Base-by-base conservation (phyloP, 1,139 yeast genomes). In the Suhomyces coccinellae region DNA sequence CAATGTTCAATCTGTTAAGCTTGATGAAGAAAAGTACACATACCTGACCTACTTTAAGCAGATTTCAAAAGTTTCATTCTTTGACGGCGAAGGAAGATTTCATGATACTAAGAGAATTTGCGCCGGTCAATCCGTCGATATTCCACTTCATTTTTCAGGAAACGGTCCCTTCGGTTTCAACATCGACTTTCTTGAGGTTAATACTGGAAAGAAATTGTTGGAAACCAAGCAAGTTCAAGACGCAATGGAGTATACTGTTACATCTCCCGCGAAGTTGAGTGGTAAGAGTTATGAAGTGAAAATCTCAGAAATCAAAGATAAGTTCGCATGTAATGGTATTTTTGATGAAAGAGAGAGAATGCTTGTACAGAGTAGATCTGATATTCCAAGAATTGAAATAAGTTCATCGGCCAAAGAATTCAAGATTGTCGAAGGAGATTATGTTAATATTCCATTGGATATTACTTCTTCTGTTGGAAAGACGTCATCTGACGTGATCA, bases 221-320 rank as follows among this genome's bases (percentile, higher is more conserved):
- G 77, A 77, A 37, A 72, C 80, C 1, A 72, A 64, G 41, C 61
- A 63, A 1, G 63, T 77, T 8, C 66, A 68, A n/a, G 73, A 76
- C 31, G 77, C 85, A 32, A 53, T 58, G 8, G 65, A 61, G 0
- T 71, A 71, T 46, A 62, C 63, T 1, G 74, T 90, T 14, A 58
- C 61, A 8, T 79, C 90, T 0, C 85, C 89, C 1, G 53, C 65
- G 1, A 71, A 85, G 46, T 63, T 65, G 2, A 65, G 70, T 14
- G 96, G 97, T 14, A 96, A 97, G 11, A 74, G 78, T 16, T 89
- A 82, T 59, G 75, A 79, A 13, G 65, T 93, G 1, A 70, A 80
- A 1, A 61, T 95, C 48, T 76, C 80, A 2, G 77, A 87, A 11
- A 79, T 88, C 4, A 75, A 73, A 31, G 99, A 95, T 61, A 77